phyloP scores from a whole-genome alignment of 1,284 basidiomycete species.

The Stereum hirsutum region DNA sequence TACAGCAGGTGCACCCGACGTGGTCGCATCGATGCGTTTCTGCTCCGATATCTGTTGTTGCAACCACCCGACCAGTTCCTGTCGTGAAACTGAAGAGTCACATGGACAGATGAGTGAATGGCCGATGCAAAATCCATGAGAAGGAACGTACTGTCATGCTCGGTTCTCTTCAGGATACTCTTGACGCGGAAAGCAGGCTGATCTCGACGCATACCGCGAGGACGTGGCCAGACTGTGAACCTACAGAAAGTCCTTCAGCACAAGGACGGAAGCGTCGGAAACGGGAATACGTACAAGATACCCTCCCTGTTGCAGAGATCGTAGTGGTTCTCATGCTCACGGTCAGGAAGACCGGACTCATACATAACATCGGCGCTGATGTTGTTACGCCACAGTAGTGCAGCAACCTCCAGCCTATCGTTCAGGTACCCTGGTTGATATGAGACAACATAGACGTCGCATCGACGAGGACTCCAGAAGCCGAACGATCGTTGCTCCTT shows the following conservation, averaged over 20 bases:
- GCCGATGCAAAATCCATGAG: background rate
- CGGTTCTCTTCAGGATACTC: constrained; percentile 66
- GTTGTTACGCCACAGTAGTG: constrained; percentile 71
- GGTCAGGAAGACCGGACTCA: constrained; percentile 53
- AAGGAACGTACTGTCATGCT: constrained; percentile 50
- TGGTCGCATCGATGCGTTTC: constrained; percentile 57
- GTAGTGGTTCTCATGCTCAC: constrained; percentile 53
- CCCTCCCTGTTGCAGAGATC: constrained; percentile 68
- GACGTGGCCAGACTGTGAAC: constrained; percentile 63
- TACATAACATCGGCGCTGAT: constrained; percentile 88
- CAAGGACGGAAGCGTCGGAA: background rate
- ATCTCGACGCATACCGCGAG: constrained; percentile 46
- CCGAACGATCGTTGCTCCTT: constrained; percentile 81
- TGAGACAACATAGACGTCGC: constrained; percentile 79
- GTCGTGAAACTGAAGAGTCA: constrained; percentile 41
- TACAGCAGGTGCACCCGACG: constrained; percentile 41
- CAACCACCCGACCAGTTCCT: constrained; percentile 65
- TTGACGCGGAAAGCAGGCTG: constrained; percentile 72
- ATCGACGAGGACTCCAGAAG: constrained; percentile 79
- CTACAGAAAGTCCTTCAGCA: constrained; percentile 23
- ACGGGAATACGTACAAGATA: constrained; percentile 50
- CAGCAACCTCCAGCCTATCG: constrained; percentile 70
- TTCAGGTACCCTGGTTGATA: constrained; percentile 69
- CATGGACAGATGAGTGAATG: constrained; percentile 2
- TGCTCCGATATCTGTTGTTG: constrained; percentile 71